Evolutionary conservation across 176 grass and related monocot species (phyloP), one percentile per base, ranked within the genome.

Genomic region (Leersia perrieri): DNA sequence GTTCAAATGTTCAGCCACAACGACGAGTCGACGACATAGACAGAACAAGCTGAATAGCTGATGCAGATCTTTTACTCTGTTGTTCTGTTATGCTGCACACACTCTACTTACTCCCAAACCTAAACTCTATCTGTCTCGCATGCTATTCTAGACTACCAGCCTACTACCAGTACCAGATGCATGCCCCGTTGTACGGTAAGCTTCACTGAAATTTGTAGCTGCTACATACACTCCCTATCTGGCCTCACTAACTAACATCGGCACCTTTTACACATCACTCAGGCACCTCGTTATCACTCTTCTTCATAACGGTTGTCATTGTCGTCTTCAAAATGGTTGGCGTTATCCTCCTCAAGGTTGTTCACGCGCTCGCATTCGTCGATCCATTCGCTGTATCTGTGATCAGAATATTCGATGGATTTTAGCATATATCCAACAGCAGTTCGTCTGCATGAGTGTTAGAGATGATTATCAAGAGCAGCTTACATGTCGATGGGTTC

Each of bases 361-460:
- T 94, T 91, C 39, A 94, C 92, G 10, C 83, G 86, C 53, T 94
- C 92, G 33, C 89, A 94, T 28, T 91, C 92, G 5, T 91, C 92
- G 16, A 94, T 89, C 92, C 92, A 91, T 69, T 91, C 89, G n/a
- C 92, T 94, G 65, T 94, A 91, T 89, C 92, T 94, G 77, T 64
- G 18, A 42, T 58, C 31, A 10, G 2, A 18, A 11, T n/a, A 8
- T 58, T 58, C 7, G 8, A 58, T 0, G n/a, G 53, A 64, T n/a
- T 13, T 13, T 1, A 72, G 58, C 70, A 1, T 36, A 36, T 12
- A 26, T 53, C 38, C 4, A 23, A 10, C 11, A 34, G 11, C 33
- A 7, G 44, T 55, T 35, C 81, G 49, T 75, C 29, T 69, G 44
- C 18, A 15, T 6, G 16, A 12, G 18, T 9, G 35, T 70, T 22